Base-by-base conservation (phyloP, 768 basidiomycete genomes). In the Fistulinella prunicolor region DNA sequence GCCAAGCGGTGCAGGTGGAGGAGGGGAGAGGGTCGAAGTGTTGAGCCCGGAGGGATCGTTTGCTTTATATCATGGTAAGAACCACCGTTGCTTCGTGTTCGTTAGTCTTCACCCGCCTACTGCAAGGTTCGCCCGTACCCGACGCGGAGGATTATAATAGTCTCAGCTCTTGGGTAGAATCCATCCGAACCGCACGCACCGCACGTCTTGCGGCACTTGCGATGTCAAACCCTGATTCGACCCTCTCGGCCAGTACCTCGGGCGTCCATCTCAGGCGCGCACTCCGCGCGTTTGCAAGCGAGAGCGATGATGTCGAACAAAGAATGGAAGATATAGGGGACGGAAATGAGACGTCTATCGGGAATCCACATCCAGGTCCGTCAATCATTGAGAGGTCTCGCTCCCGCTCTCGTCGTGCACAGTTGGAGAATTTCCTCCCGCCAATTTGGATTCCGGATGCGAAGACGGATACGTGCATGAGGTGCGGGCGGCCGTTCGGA, bases 361-460 rank as follows among this genome's bases (percentile, higher is more conserved):
- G 41, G 23, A 40, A 35, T 38, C n/a, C 28, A 6, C 48, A 38
- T 32, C 19, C 37, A 21, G 40, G 32, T 38, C 46, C 44, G 10
- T 34, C 54, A 7, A 38, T 9, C 24, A 7, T 21, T 4, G 21
- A 6, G 24, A 38, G 32, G 4, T n/a, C 41, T 41, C 42, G 44
- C 7, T 28, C 46, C n/a, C 55, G 50, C 16, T 49, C 38, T n/a
- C 62, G 56, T 38, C 65, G 65, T 17, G 67, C 65, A 24, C 50
- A 54, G 17, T 24, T 67, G 35, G 62, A 64, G 20, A 62, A 88
- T 65, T 95, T 92, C 72, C 81, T 92, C 1, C 93, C 94, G 5
- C 87, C 94, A 0, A 80, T 95, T 21, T 96, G 94, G 94, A 84
- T 94, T 24, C 91, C 94, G 0, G 91, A 96, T 60, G 79, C 81